phyloP scores from a whole-genome alignment of 1,139 yeast genomes.

The Kluyveromyces marxianus region DNA sequence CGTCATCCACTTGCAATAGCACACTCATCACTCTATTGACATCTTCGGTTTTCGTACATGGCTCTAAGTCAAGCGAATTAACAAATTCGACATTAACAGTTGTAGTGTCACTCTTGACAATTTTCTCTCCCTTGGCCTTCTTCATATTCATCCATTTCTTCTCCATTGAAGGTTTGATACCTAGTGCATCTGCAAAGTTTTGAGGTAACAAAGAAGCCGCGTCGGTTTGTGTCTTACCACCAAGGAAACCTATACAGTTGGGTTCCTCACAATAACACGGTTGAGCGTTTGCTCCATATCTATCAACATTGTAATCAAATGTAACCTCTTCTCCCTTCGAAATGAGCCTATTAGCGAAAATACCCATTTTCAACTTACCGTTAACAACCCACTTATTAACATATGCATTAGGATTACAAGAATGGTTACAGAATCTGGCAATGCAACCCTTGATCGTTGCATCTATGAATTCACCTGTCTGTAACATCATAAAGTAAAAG shows the following conservation, averaged over 20 bases:
- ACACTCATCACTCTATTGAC: conserved; percentile 79
- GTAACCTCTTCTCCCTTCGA: conserved; percentile 83
- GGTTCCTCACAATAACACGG: conserved; percentile 92
- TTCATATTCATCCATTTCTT: conserved; percentile 59
- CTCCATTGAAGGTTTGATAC: conserved; percentile 57
- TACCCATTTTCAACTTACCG: conserved; percentile 86
- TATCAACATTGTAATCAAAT: conserved; percentile 91
- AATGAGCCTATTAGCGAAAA: conserved; percentile 75
- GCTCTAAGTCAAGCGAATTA: conserved; percentile 46
- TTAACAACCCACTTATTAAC: conserved; percentile 98
- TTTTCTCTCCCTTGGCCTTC: conserved; percentile 38
- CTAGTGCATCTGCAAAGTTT: conserved; percentile 76
- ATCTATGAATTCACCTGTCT: conserved; percentile 86
- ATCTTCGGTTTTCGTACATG: conserved; percentile 45
- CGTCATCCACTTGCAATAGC: conserved; percentile 68
- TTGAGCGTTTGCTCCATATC: conserved; percentile 93
- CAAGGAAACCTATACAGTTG: conserved; percentile 87
- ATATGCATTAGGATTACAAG: conserved; percentile 88
- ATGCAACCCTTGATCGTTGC: conserved; percentile 85
- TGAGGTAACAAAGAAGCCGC: conserved; percentile 81
- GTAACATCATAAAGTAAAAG: conserved; percentile 96
- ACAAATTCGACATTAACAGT: conserved; percentile 60
- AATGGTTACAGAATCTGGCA: conserved; percentile 90
- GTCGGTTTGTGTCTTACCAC: conserved; percentile 95
- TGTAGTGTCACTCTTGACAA: conserved; percentile 50